A percentile compares a stretch with the other conserved stretches of the same genome.
These are phyloP conservation scores for Roridomyces roridus DNA, from an alignment of 768 basidiomycete genomes.

Conservation along the genomic window DNA sequence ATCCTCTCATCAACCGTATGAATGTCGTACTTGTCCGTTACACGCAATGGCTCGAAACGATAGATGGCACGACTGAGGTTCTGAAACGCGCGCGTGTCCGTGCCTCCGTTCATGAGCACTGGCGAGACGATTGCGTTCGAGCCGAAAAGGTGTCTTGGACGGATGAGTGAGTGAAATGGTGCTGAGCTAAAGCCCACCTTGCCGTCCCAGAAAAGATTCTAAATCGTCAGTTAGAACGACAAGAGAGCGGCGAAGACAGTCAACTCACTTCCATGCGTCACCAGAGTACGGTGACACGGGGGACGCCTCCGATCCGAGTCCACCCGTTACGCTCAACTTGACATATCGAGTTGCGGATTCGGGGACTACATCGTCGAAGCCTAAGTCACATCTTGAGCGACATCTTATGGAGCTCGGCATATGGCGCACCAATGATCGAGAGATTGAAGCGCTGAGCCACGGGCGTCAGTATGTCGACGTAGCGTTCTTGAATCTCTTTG, in stretches of 20 bases:
- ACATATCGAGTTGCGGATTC: slow-evolving; percentile 8
- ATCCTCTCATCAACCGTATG: slow-evolving; percentile 17
- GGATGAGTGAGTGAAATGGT: background rate
- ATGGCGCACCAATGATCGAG: slow-evolving; percentile 4
- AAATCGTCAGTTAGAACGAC: background rate
- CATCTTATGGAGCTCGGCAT: background rate
- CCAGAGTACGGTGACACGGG: slow-evolving; percentile 15
- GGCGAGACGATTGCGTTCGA: slow-evolving; percentile 13
- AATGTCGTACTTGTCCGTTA: background rate
- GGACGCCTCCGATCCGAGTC: slow-evolving; percentile 7
- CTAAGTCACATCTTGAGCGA: background rate
- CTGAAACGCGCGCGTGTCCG: slow-evolving; percentile 10
- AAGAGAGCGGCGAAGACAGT: background rate
- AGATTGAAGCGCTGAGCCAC: slow-evolving; percentile 9
- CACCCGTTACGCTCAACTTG: background rate
- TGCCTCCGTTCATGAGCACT: slow-evolving; percentile 6
- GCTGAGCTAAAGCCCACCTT: background rate
- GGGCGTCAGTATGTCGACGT: slow-evolving; percentile 4
- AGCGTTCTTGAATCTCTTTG: slow-evolving; percentile 5
- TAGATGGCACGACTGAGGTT: slow-evolving; percentile 15
- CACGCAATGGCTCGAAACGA: slow-evolving; percentile 5
- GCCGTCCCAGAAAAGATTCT: slow-evolving; percentile 14
- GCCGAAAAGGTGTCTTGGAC: slow-evolving; percentile 4
- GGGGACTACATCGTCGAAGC: slow-evolving; percentile 1
- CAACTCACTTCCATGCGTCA: slow-evolving; percentile 16